A percentile compares a stretch with the other conserved stretches of the same genome.
These are phyloP conservation scores for Salix dunnii DNA, from an alignment of 345 rosid species.

Conservation along the genomic window DNA sequence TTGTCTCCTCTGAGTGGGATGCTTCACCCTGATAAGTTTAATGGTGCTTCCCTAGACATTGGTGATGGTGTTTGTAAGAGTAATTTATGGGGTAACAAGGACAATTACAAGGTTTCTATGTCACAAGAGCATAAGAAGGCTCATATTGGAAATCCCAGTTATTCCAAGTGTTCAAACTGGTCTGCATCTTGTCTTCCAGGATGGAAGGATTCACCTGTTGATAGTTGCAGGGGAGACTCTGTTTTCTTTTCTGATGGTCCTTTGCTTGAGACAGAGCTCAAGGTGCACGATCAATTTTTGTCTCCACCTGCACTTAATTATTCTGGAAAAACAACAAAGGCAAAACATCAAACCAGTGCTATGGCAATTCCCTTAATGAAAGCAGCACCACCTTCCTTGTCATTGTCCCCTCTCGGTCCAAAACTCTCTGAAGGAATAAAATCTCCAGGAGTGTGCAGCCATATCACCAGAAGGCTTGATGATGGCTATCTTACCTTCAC, in stretches of 20 bases:
- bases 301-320: slow-evolving; percentile 32
- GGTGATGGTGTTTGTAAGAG: slow-evolving; percentile 1
- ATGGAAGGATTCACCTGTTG: slow-evolving; percentile 21
- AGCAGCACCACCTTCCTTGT: slow-evolving; percentile 45
- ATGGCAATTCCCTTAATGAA: slow-evolving; percentile 39
- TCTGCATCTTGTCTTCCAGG: slow-evolving; percentile 20
- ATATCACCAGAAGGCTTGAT: slow-evolving; percentile 18
- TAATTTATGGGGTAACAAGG: not conserved
- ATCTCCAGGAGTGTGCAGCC: slow-evolving; percentile 34
- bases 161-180: slow-evolving; percentile 6
- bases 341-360: slow-evolving; percentile 35
- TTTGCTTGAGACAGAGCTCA: slow-evolving; percentile 42
- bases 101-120: not conserved
- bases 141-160: slow-evolving; percentile 12
- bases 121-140: slow-evolving; percentile 26
- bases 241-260: slow-evolving; percentile 60
- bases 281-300: slow-evolving; percentile 11
- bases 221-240: slow-evolving; percentile 15
- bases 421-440: slow-evolving; percentile 57
- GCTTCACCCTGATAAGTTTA: slow-evolving; percentile 19
- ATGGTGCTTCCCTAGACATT: slow-evolving; percentile 11
- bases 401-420: slow-evolving; percentile 90
- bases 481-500: slow-evolving; percentile 32
- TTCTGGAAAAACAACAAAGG: slow-evolving; percentile 31
- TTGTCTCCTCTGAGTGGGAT: slow-evolving; percentile 18